These are phyloP conservation scores for Protea cynaroides DNA, from an alignment of 164 flowering plant genomes.

Conservation along the genomic window DNA sequence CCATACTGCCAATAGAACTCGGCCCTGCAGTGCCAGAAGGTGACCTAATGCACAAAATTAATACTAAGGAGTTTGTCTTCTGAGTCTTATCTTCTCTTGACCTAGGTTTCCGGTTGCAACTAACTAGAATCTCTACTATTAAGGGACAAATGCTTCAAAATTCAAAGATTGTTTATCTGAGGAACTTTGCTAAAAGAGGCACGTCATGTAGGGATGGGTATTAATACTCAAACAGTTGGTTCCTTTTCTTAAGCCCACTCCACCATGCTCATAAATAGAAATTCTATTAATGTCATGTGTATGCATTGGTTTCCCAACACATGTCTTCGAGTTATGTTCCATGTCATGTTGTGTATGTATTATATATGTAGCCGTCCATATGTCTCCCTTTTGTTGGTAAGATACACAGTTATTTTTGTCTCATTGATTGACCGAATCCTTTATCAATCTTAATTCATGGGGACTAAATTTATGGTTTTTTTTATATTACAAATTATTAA, in stretches of 20 bases:
- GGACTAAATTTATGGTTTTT: too few relatives aligned
- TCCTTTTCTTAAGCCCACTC: constrained; percentile 7
- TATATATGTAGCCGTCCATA: constrained; percentile 30
- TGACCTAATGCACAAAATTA: constrained; percentile 5
- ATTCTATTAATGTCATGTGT: constrained; percentile 28
- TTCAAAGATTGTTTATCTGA: constrained; percentile 28
- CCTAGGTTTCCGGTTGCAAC: constrained; percentile 9
- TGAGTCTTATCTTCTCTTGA: constrained; percentile 17
- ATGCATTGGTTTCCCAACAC: constrained; percentile 33
- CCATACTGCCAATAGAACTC: neutral
- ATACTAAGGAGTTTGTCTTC: neutral
- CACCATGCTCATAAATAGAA: constrained; percentile 3
- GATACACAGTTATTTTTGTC: constrained; percentile 31
- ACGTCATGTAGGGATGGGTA: constrained; percentile 14
- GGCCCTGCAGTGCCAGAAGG: constrained; percentile 6
- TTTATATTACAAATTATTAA: too few relatives aligned
- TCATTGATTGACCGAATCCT: constrained; percentile 36
- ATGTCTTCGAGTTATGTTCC: constrained; percentile 17
- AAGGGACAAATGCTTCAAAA: constrained; percentile 22
- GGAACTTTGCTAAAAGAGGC: constrained; percentile 18
- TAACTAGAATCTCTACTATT: constrained; percentile 24
- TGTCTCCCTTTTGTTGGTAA: constrained; percentile 26
- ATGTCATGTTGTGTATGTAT: constrained; percentile 26
- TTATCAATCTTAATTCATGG: constrained; percentile 28
- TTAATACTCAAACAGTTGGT: neutral